Percentiles rank a stretch among this genome's conserved stretches.
Conservation (phyloP, 2,329 filamentous ascomycete species). For the Periconia sp. region DNA sequence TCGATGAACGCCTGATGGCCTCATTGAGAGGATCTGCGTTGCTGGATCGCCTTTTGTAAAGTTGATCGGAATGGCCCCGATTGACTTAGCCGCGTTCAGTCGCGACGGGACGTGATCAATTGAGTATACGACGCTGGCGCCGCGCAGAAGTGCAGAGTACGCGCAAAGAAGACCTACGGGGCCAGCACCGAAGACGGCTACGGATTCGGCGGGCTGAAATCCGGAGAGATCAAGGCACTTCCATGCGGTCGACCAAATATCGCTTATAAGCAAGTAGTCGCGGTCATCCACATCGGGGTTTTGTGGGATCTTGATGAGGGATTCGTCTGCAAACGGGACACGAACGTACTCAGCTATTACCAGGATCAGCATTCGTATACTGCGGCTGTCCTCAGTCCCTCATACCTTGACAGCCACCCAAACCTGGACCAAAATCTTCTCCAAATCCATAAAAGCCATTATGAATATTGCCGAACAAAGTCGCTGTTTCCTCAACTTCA, state of each 20-base stretch:
- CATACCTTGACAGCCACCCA: background rate
- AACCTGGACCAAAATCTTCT: background rate
- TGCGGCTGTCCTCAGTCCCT: background rate
- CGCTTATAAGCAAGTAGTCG: background rate
- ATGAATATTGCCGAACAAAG: background rate
- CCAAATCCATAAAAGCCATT: background rate
- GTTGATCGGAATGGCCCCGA: constrained; percentile 37
- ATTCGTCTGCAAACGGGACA: background rate
- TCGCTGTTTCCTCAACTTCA: background rate
- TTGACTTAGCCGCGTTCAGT: constrained; percentile 24
- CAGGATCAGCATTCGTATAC: background rate
- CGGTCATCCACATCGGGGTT: background rate
- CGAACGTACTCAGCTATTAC: background rate
- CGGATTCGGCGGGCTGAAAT: constrained; percentile 19
- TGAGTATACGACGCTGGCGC: constrained; percentile 31
- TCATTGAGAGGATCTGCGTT: constrained; percentile 25
- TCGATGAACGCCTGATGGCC: constrained; percentile 4
- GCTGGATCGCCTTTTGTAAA: constrained; percentile 29
- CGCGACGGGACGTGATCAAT: constrained; percentile 18
- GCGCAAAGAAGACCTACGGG: constrained; percentile 35
- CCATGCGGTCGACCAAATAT: constrained; percentile 15
- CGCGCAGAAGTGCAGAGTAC: constrained; percentile 33
- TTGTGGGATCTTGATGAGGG: background rate
- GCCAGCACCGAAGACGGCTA: constrained; percentile 37
- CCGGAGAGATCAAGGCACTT: constrained; percentile 16